Conservation (phyloP, 108 stramenopile genomes). For the Aurantiochytrium sp. region DNA sequence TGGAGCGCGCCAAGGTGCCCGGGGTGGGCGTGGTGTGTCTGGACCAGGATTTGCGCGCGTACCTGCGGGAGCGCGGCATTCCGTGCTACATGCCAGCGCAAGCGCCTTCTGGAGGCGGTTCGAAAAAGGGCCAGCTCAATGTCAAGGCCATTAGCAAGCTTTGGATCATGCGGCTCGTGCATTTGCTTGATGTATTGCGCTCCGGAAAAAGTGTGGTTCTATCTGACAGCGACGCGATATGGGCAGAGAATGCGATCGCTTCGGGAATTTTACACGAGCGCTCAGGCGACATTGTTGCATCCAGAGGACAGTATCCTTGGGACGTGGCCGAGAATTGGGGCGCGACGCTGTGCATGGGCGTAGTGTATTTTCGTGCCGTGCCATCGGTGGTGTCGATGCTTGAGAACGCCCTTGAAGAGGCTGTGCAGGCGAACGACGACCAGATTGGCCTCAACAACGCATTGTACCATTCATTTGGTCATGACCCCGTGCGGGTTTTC, state of each 20-base stretch:
- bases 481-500: not conserved
- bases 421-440: not conserved
- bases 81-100: not conserved
- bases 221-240: not conserved
- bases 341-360: conserved; percentile 4
- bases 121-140: not conserved
- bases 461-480: not conserved
- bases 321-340: not conserved
- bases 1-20: not conserved
- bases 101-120: not conserved
- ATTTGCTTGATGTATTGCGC: not conserved
- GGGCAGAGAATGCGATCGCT: not conserved
- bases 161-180: not conserved
- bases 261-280: not conserved
- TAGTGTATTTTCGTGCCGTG: not conserved
- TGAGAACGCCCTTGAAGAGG: not conserved
- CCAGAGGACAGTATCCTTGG: not conserved
- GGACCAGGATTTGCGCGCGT: not conserved
- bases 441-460: not conserved
- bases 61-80: not conserved
- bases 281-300: not conserved
- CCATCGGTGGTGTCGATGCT: not conserved
- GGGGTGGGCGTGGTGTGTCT: not conserved
- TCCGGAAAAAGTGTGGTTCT: not conserved
- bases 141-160: not conserved